A percentile compares a stretch with the other conserved stretches of the same genome.
These are phyloP conservation scores for Cryptococcus deneoformans DNA, from an alignment of 1,284 basidiomycete genomes.

Conservation along the genomic window DNA sequence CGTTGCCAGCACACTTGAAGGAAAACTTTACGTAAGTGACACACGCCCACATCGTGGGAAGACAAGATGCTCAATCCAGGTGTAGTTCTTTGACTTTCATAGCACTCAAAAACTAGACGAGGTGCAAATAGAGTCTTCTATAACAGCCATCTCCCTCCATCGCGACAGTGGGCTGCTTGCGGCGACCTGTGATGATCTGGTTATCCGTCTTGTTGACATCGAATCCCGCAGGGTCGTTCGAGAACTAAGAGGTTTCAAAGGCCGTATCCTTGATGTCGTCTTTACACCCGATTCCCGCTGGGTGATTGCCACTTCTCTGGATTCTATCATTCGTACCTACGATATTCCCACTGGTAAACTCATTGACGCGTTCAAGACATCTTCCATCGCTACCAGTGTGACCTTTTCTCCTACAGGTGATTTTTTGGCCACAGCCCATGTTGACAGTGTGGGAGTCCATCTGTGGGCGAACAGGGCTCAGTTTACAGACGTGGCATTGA, in stretches of 20 bases:
- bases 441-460: constrained; percentile 90
- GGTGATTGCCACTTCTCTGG: constrained; percentile 83
- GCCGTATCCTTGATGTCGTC: constrained; percentile 71
- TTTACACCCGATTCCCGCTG: constrained; percentile 94
- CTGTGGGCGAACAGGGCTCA: constrained; percentile 98
- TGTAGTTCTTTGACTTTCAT: constrained; percentile 94
- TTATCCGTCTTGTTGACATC: constrained; percentile 82
- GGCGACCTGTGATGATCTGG: constrained; percentile 77
- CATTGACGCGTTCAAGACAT: constrained; percentile 87
- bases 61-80: neutral
- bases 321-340: constrained; percentile 91
- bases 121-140: constrained; percentile 64
- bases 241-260: constrained; percentile 76
- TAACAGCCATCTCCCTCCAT: constrained; percentile 72
- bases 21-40: constrained; percentile 72
- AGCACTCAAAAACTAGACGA: constrained; percentile 69
- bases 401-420: constrained; percentile 93
- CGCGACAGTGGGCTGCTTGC: constrained; percentile 85
- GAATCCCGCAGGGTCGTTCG: constrained; percentile 85
- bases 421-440: constrained; percentile 95
- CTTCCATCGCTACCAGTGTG: constrained; percentile 85
- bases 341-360: constrained; percentile 91
- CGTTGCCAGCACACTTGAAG: constrained; percentile 82
- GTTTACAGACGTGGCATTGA: constrained; percentile 80
- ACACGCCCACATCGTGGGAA: neutral